A percentile compares a stretch with the other conserved stretches of the same genome.
Evolutionary conservation across 257 asterid species (phyloP).

Genomic region (Datura wrightii): DNA sequence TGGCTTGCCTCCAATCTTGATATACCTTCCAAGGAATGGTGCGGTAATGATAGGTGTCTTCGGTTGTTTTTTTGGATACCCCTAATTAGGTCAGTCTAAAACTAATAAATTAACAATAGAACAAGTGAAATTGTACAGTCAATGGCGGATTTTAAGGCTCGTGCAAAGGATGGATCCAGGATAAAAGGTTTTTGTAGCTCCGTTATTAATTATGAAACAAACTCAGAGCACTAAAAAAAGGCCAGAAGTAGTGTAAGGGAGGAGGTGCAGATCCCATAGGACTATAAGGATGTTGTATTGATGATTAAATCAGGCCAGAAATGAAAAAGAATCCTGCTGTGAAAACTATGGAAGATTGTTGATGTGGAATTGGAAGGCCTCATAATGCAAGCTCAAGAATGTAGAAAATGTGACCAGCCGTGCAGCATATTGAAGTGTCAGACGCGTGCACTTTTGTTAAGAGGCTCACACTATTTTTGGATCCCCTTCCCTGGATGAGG

Average conservation of each 20-base stretch:
- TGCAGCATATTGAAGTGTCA: background rate
- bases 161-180: background rate
- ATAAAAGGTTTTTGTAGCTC: background rate
- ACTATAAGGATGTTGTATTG: background rate
- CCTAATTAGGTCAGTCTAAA: too few relatives aligned
- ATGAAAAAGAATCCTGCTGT: background rate
- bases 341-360: background rate
- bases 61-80: too few relatives aligned
- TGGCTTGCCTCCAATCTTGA: too few relatives aligned
- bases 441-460: background rate
- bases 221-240: background rate
- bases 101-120: too few relatives aligned
- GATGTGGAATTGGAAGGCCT: background rate
- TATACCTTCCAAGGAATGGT: too few relatives aligned
- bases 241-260: background rate
- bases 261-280: background rate
- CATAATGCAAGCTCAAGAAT: background rate
- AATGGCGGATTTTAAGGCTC: too few relatives aligned
- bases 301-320: background rate
- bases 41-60: too few relatives aligned
- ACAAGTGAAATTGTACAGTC: too few relatives aligned
- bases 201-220: background rate
- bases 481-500: background rate
- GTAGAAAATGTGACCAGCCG: background rate
- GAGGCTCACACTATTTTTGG: background rate